Base-by-base conservation (phyloP, 2,329 filamentous ascomycete genomes). In the Stromatinia cepivora region DNA sequence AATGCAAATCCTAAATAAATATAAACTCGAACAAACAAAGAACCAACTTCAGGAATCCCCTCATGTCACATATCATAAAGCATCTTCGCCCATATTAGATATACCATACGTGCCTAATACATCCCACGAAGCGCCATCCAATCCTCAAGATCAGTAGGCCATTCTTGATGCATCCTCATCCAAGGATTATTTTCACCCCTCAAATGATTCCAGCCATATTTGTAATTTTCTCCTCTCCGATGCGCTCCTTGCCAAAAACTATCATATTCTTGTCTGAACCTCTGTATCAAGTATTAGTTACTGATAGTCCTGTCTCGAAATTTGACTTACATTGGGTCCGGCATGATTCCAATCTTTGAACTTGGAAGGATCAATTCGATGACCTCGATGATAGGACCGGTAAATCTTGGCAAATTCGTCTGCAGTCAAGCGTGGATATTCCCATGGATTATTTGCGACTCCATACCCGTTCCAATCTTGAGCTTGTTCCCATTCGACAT, bases 201-300 rank as follows among this genome's bases (percentile, higher is more conserved):
- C 15, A 48, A 22, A 17, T 48, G 52, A 11, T 31, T 45, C 11
- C 52, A 56, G 2, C 56, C 66, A 9, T 59, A 22, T 13, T 53
- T 50, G 13, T 65, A 15, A 62, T 76, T 76, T 7, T 75, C 74
- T 2, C 73, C 74, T 54, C 72, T 61, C 0, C 73, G 71, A 72
- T 77, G 76, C 2, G 76, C 75, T 52, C 74, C 36, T 48, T 73
- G 74, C 77, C 77, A 78, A 57, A 76, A 78, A 36, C 67, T 59
- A 69, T 77, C 71, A 25, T 76, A 69, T 46, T 76, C 71, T 62
- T 68, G 66, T 64, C 71, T 65, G 36, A 75, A 77, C 62, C 76
- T 70, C 77, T 78, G 62, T 28, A 25, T 34, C 1, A 31, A 11
- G 13, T 42, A 39, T 72, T 34, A 73, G 62, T 20, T 42, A 46